Evolutionary conservation across 441 rosid genomes (phyloP).

Genomic region (Heliophila coronopifolia): DNA sequence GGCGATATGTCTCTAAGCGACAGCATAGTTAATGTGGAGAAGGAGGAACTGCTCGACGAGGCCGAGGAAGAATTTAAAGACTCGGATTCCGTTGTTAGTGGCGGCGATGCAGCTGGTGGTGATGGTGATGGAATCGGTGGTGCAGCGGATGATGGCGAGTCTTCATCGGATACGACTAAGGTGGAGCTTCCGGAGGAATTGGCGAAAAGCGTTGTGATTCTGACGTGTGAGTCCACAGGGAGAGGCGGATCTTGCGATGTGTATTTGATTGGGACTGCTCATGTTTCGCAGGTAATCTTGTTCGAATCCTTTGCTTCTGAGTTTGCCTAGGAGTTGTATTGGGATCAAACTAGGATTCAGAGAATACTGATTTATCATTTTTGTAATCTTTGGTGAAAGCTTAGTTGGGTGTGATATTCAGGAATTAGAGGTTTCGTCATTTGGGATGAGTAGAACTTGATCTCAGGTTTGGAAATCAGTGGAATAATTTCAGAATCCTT

Average conservation of each 20-base stretch:
- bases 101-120: constrained; percentile 7
- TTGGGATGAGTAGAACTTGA: no score
- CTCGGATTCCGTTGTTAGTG: constrained; percentile 28
- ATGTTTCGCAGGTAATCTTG: constrained; percentile 70
- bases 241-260: constrained; percentile 78
- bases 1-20: no score
- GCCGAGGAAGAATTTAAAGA: constrained; percentile 19
- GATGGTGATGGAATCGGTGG: constrained; percentile 19
- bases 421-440: no score
- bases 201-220: constrained; percentile 51
- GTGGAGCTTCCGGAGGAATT: constrained; percentile 65
- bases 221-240: constrained; percentile 61
- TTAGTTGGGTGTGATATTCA: constrained; percentile 11
- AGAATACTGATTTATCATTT: background rate
- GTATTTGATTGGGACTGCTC: constrained; percentile 86
- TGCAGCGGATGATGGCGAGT: constrained; percentile 22
- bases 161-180: constrained; percentile 29
- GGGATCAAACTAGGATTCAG: background rate
- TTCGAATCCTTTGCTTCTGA: background rate
- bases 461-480: no score
- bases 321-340: constrained; percentile 1
- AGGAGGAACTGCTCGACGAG: constrained; percentile 28
- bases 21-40: constrained; percentile 60
- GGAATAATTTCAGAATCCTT: no score
- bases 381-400: background rate